Evolutionary conservation across 495 filamentous ascomycete genomes (phyloP), one percentile per base, ranked within the genome.

Genomic region (Apiosordaria backusii): DNA sequence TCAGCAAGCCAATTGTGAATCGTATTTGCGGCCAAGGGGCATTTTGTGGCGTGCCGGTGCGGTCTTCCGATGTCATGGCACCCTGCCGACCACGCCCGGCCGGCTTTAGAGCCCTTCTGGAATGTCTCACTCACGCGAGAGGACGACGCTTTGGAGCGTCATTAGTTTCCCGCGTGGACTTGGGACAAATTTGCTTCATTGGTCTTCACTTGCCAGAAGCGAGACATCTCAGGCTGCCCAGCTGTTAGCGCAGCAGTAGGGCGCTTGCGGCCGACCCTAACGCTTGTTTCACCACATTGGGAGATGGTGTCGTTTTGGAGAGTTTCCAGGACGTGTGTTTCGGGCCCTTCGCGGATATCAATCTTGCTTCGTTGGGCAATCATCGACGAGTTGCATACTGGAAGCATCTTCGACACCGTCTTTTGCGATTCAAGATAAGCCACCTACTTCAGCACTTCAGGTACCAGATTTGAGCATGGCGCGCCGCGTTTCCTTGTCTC

Each of bases 181-280:
- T 55, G 4, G n/a, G 4, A 19, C n/a, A 55, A 23, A 7, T 7
- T 55, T 18, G 10, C 52, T 55, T 19, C n/a, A 55, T 55, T 55
- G n/a, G 52, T 3, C n/a, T 19, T 55, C n/a, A 55, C 52, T 22
- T 55, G 52, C 52, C 4, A 18, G 52, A 55, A 55, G 52, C 52
- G 52, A 55, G 18, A 55, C 52, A 55, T 55, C 22, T 23, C 21
- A n/a, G 22, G 52, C n/a, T 13, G 22, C n/a, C 52, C n/a, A 55
- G 22, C n/a, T 55, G 52, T 55, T 55, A 55, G 52, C 22, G 52
- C 52, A 55, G 52, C 52, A 23, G 52, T 5, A 55, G 22, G 52
- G 52, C 52, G 52, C 52, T 55, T 55, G 22, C 52, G n/a, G 19
- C n/a, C n/a, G 52, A 55, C 52, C 19, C 52, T 55, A 55, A 55